These are phyloP conservation scores for Hemisphaericaspora xylofermentans DNA, from an alignment of 1,139 yeast species.

Conservation along the genomic window DNA sequence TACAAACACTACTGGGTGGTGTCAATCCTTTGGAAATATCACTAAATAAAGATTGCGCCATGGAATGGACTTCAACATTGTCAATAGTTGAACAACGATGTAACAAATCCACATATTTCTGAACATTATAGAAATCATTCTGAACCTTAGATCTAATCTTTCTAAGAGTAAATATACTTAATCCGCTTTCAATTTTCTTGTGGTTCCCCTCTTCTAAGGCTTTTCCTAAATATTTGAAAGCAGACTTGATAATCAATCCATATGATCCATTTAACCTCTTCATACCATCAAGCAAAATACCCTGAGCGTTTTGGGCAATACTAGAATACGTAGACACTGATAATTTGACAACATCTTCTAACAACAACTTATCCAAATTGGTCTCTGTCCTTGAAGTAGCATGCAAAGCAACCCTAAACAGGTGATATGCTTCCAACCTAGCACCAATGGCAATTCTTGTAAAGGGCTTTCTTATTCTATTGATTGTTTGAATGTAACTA, in stretches of 20 bases:
- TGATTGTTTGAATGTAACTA: conserved; percentile 39
- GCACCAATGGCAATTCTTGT: conserved; percentile 80
- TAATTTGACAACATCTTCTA: conserved; percentile 67
- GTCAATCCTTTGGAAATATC: conserved; percentile 47
- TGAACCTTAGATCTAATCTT: conserved; percentile 55
- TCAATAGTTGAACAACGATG: conserved; percentile 61
- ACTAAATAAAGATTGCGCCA: conserved; percentile 52
- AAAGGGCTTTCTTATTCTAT: conserved; percentile 61
- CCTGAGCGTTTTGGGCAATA: conserved; percentile 70
- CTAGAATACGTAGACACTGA: conserved; percentile 73
- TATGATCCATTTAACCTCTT: conserved; percentile 74
- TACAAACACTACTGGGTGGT: conserved; percentile 61
- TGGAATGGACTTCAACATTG: conserved; percentile 49
- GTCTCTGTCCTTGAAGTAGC: conserved; percentile 76
- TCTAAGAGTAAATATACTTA: conserved; percentile 54
- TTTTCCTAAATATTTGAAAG: conserved; percentile 49
- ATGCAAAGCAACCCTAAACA: conserved; percentile 70
- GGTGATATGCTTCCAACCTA: conserved; percentile 75
- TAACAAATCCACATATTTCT: conserved; percentile 46
- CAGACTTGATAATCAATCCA: conserved; percentile 44
- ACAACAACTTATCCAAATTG: conserved; percentile 58
- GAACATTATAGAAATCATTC: conserved; percentile 56
- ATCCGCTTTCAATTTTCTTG: conserved; percentile 66
- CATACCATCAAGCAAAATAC: conserved; percentile 67
- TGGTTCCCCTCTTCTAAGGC: conserved; percentile 55